These are phyloP conservation scores for Tephrocybe sp. DNA, from an alignment of 768 basidiomycete genomes.

Conservation along the genomic window DNA sequence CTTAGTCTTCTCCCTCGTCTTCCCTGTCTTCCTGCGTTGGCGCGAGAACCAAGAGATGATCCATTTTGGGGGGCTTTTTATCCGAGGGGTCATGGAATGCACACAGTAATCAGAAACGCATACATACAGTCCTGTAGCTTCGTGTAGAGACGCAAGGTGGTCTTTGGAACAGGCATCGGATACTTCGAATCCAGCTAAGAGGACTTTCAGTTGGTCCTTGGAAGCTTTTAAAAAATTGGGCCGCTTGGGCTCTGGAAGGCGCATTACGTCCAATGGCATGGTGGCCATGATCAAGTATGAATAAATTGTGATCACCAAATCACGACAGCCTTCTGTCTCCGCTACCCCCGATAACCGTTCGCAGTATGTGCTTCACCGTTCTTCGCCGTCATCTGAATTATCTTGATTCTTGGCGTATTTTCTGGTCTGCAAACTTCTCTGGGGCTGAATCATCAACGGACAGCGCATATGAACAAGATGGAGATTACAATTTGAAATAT, in stretches of 20 bases:
- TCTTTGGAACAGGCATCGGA: conserved; percentile 19
- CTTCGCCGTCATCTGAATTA: too few relatives aligned
- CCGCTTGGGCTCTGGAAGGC: conserved; percentile 14
- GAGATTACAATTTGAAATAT: too few relatives aligned
- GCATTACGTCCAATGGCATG: conserved; percentile 14
- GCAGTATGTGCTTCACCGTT: too few relatives aligned
- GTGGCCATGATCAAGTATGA: background rate
- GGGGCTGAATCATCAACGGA: too few relatives aligned
- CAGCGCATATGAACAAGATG: too few relatives aligned
- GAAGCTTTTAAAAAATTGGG: conserved; percentile 21
- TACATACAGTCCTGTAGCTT: conserved; percentile 33
- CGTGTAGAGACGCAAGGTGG: conserved; percentile 23
- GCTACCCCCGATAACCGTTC: too few relatives aligned
- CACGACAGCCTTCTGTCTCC: background rate
- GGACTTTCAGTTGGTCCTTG: conserved; percentile 21
- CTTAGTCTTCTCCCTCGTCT: background rate
- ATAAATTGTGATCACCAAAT: background rate
- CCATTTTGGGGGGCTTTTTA: conserved; percentile 29
- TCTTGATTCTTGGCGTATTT: too few relatives aligned
- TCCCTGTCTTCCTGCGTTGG: conserved; percentile 24
- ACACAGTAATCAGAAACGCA: background rate
- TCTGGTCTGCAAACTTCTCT: too few relatives aligned
- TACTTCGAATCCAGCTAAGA: conserved; percentile 23
- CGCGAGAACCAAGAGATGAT: conserved; percentile 32
- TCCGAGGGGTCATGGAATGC: background rate